Evolutionary conservation across 2,329 filamentous ascomycete species (phyloP), one percentile per base, ranked within the genome.

Genomic region (Samsoniella hepiali): DNA sequence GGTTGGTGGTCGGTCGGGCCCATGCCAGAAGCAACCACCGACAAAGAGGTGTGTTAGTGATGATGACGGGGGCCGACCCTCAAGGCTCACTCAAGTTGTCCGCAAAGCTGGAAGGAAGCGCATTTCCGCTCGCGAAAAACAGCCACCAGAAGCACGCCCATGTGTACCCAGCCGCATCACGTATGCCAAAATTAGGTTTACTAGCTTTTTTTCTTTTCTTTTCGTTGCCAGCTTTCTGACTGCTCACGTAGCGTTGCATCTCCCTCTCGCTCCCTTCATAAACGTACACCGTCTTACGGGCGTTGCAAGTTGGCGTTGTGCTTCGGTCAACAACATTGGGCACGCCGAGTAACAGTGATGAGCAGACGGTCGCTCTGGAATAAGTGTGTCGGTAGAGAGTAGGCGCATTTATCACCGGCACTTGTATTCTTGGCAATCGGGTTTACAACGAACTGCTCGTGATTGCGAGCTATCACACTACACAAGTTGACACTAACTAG

Each of bases 281-380:
- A 15, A 22, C 47, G 9, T 44, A 60, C 49, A 22, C 58, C 58
- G 36, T 34, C 17, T 42, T 40, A 53, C 47, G 3, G 40, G 32
- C 15, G 32, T 4, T 10, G 34, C 29, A 45, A 17, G 17, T 44
- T 38, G 27, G 38, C 47, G 11, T 55, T 22, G 50, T 54, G 40
- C 58, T 54, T 62, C 58, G 50, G 58, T 62, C 58, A 47, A 55
- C 58, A 34, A n/a, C 8, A 45, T 11, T 22, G 31, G 32, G 22
- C 22, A 4, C 1, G 29, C 10, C 6, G 29, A 36, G 49, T 34
- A 34, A 53, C 47, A 1, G 36, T 53, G 47, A 45, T 42, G 27
- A 42, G 54, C 15, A 10, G 29, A 44, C 15, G 4, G 27, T 9
- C n/a, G 17, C 22, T 42, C 10, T 53, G 5, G 22, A n/a, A 8